Conservation (phyloP, 257 asterid species). For the Paulownia fortunei region DNA sequence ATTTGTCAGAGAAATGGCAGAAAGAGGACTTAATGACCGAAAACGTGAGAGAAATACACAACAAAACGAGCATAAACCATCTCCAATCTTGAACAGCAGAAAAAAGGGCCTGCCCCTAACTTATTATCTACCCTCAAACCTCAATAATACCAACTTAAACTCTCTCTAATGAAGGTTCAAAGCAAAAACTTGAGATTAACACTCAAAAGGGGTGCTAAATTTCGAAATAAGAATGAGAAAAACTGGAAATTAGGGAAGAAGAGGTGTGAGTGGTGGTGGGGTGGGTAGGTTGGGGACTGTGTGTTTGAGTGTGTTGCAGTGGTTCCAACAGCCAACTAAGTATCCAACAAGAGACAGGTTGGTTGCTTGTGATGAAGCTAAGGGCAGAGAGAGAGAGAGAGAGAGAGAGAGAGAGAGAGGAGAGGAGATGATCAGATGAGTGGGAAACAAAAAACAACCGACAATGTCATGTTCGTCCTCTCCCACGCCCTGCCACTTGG, state of each 20-base stretch:
- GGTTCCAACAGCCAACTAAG: slow-evolving; percentile 79
- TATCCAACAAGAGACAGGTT: slow-evolving; percentile 94
- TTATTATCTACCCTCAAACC: neutral
- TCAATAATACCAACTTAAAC: neutral
- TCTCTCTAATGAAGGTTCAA: neutral
- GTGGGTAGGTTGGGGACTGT: slow-evolving; percentile 18
- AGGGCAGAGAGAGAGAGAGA: slow-evolving; percentile 26
- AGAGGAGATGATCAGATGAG: slow-evolving; percentile 30
- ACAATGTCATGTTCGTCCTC: slow-evolving; percentile 99
- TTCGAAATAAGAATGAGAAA: neutral
- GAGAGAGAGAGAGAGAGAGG: neutral
- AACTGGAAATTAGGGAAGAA: neutral
- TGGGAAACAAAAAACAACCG: slow-evolving; percentile 74
- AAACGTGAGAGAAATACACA: neutral
- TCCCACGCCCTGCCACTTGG: slow-evolving; percentile 99
- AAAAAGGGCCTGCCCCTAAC: neutral
- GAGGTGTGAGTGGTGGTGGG: neutral
- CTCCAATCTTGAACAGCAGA: neutral
- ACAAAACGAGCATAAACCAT: neutral
- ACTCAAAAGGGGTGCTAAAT: neutral
- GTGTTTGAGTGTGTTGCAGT: slow-evolving; percentile 55
- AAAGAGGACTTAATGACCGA: no score
- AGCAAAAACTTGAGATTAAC: neutral
- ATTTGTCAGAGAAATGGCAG: no score
- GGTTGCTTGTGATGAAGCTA: slow-evolving; percentile 95